Percentiles rank a stretch among this genome's conserved stretches.
phyloP scores from a whole-genome alignment of 768 basidiomycete genomes.

The Amyloporia xantha region DNA sequence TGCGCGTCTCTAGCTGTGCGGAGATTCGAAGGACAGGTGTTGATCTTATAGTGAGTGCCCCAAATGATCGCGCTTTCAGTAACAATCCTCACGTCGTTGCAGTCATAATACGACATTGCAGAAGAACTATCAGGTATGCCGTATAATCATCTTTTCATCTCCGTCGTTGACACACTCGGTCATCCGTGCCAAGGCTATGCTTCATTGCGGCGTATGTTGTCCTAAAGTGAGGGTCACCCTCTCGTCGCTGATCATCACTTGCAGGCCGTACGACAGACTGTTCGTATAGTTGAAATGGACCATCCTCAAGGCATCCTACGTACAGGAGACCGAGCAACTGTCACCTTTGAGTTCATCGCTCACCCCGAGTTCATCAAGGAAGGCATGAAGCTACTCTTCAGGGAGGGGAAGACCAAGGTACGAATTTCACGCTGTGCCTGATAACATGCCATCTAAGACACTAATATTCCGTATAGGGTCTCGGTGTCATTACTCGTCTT shows the following conservation, averaged over 20 bases:
- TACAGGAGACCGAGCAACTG: constrained; percentile 91
- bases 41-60: constrained; percentile 80
- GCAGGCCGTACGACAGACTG: constrained; percentile 89
- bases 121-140: constrained; percentile 79
- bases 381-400: constrained; percentile 88
- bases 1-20: constrained; percentile 48
- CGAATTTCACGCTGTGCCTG: constrained; percentile 8
- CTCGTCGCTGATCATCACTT: constrained; percentile 1
- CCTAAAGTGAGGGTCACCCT: neutral
- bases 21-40: constrained; percentile 88
- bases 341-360: constrained; percentile 92
- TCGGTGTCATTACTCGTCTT: constrained; percentile 69
- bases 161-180: neutral
- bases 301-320: constrained; percentile 83
- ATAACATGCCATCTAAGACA: neutral
- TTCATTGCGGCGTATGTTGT: constrained; percentile 78
- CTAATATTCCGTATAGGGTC: constrained; percentile 40
- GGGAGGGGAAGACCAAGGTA: constrained; percentile 95
- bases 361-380: constrained; percentile 89
- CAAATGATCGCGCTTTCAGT: neutral
- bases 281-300: constrained; percentile 85
- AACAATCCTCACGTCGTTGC: constrained; percentile 6
- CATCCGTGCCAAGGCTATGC: constrained; percentile 59
- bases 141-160: constrained; percentile 1
- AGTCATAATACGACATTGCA: constrained; percentile 93